Base-by-base conservation (phyloP, 176 grass and related monocot genomes). In the Triticum urartu region DNA sequence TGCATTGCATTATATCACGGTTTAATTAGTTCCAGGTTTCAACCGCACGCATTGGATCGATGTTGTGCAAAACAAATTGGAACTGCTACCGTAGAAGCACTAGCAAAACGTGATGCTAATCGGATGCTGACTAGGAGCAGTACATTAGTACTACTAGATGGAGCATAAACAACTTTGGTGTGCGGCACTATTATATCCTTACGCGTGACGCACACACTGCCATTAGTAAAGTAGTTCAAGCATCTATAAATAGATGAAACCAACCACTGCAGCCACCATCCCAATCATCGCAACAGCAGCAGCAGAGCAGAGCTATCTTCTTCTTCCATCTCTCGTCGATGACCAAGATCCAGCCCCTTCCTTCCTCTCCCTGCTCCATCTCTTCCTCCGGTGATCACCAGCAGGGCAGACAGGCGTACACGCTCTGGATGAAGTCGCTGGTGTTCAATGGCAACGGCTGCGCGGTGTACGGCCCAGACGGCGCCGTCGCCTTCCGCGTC, bases 391-490 rank as follows among this genome's bases (percentile, higher is more conserved):
- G 11, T 0, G 6, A 5, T 30, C 28, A 30, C 3, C n/a, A 7
- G 5, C 62, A 66, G 6, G 3, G 4, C 36, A 0, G 0, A 15
- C 26, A 77, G 8, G 66, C 86, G 36, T 97, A 89, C 85, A 94
- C 92, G 4, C 63, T 97, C 28, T 98, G 93, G 86, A 95, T 98
- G 95, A 98, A 93, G 77, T 98, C 93, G 14, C 88, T 98, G 69
- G 93, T 95, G 68, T 88, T 98, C 78, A 93, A 87, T 25, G 88
- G 89, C 60, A 93, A 85, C 17, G 91, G 91, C 38, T 98, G 93
- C 87, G 90, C 93, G 12, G 88, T 98, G 26, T 98, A 93, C 69
- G 79, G 88, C 52, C 82, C 93, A 5, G 87, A 91, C 56, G 93
- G 95, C 81, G 4, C 15, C 39, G 80, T 98, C 15, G 89, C 82